Evolutionary conservation across 208 protist genomes (phyloP).

Genomic region (Phytomonas serpens): DNA sequence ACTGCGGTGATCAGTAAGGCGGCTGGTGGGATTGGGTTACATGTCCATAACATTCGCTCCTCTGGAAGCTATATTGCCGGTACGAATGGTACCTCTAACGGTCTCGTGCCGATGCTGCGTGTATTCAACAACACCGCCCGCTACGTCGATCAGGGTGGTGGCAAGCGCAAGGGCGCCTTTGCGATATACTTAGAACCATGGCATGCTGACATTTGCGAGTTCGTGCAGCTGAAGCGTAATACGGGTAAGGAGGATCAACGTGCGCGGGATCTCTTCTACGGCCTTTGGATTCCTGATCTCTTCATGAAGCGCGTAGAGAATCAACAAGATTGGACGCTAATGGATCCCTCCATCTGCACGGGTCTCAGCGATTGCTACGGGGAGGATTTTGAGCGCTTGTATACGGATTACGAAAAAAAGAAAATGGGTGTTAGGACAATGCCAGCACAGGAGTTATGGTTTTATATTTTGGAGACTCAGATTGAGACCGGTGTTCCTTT

Average conservation of each 20-base stretch:
- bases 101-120: conserved; percentile 98
- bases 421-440: conserved; percentile 82
- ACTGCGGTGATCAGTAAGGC: conserved; percentile 97
- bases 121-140: conserved; percentile 99
- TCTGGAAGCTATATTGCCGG: conserved; percentile 96
- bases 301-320: conserved; percentile 98
- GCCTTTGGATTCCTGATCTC: conserved; percentile 98
- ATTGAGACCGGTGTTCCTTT: conserved; percentile 99
- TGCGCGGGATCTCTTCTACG: conserved; percentile 98
- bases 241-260: conserved; percentile 97
- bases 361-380: conserved; percentile 95
- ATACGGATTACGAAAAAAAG: conserved; percentile 91
- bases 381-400: conserved; percentile 94
- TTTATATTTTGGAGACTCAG: conserved; percentile 97
- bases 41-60: conserved; percentile 95
- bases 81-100: conserved; percentile 96
- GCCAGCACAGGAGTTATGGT: conserved; percentile 97
- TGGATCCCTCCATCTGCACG: conserved; percentile 95
- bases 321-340: conserved; percentile 94
- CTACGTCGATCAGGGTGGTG: conserved; percentile 97
- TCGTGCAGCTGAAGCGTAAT: conserved; percentile 97
- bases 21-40: conserved; percentile 97
- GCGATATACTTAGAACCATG: conserved; percentile 99
- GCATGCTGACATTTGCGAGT: conserved; percentile 98
- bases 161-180: conserved; percentile 98